phyloP scores from a whole-genome alignment of 2,329 filamentous ascomycete species.

The Chaetomiaceae sp. region DNA sequence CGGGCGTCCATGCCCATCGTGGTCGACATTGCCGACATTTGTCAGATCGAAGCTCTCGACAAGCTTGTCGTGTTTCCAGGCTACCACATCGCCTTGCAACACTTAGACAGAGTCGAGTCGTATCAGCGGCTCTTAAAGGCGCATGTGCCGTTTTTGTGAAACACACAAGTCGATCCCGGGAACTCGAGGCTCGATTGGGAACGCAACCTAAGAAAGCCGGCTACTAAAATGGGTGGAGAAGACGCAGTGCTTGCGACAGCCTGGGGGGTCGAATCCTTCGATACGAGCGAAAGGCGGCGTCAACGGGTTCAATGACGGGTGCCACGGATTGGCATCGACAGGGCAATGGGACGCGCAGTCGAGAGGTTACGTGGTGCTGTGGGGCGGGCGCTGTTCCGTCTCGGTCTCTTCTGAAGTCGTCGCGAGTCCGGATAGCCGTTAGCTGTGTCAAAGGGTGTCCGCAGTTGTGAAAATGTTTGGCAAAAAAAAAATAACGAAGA shows the following conservation, averaged over 20 bases:
- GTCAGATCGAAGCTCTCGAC: not conserved
- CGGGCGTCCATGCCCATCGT: conserved; percentile 33
- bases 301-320: not conserved
- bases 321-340: not conserved
- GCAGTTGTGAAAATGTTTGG: too few relatives aligned
- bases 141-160: not conserved
- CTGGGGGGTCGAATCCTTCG: too few relatives aligned
- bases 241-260: not conserved
- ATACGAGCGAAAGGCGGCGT: not conserved
- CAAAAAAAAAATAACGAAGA: too few relatives aligned
- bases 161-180: too few relatives aligned
- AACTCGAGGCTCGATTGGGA: not conserved
- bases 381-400: too few relatives aligned
- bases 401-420: too few relatives aligned
- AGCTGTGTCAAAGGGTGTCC: too few relatives aligned
- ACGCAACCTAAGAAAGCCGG: too few relatives aligned
- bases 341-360: not conserved
- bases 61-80: not conserved
- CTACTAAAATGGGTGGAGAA: not conserved
- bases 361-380: conserved; percentile 11
- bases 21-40: not conserved
- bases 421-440: too few relatives aligned
- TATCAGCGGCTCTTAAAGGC: too few relatives aligned
- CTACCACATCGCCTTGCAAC: not conserved
- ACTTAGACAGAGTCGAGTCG: too few relatives aligned